Evolutionary conservation across 73 alveolate species (phyloP).

Genomic region (Symbiodinium pilosum): DNA sequence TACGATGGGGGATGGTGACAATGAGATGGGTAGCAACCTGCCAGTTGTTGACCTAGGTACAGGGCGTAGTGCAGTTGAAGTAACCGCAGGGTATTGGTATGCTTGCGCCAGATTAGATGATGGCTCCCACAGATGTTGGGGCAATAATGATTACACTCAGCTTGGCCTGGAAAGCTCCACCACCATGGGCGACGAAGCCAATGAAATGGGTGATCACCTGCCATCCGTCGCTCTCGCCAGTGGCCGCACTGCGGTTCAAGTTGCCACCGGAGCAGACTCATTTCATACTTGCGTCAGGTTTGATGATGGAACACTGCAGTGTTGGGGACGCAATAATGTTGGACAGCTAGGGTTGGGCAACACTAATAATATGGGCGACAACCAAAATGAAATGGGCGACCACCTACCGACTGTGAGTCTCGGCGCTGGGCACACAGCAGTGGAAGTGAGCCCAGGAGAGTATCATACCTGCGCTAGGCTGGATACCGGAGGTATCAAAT

Average conservation of each 20-base stretch:
- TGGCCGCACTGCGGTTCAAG: neutral
- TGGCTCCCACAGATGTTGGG: neutral
- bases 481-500: neutral
- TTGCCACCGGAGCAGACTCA: neutral
- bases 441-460: neutral
- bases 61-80: neutral
- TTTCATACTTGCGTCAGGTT: neutral
- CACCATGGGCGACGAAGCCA: neutral
- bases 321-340: neutral
- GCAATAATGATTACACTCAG: neutral
- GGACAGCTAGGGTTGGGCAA: neutral
- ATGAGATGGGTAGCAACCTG: neutral
- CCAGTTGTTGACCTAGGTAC: neutral
- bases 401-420: neutral
- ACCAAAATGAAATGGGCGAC: neutral
- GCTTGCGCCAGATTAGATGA: neutral
- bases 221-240: neutral
- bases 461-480: conserved; percentile 13
- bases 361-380: neutral
- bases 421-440: neutral
- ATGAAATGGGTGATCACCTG: neutral
- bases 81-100: neutral
- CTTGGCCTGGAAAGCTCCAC: neutral
- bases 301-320: neutral
- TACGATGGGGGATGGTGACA: neutral